Percentiles rank a stretch among this genome's conserved stretches.
phyloP scores from a whole-genome alignment of 2,329 filamentous ascomycete genomes.

The Fusarium avenaceum region DNA sequence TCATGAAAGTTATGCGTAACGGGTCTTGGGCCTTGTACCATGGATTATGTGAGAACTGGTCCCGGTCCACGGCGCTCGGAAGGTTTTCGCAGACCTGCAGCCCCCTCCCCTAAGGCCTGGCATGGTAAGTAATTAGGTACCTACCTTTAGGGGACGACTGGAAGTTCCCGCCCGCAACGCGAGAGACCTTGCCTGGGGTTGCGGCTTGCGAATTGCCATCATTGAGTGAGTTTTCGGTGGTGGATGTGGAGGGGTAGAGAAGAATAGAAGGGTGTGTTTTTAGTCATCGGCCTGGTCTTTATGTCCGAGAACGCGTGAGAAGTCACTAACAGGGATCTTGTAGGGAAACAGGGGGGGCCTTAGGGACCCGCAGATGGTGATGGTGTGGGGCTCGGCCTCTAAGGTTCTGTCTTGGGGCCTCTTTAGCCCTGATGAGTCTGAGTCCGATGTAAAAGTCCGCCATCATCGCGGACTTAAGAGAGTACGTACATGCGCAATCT shows the following conservation, averaged over 20 bases:
- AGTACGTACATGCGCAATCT: slow-evolving; percentile 13
- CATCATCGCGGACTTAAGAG: slow-evolving; percentile 38
- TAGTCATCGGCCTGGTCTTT: slow-evolving; percentile 56
- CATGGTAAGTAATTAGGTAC: too few relatives aligned
- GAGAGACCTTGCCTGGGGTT: background rate
- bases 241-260: background rate
- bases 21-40: slow-evolving; percentile 6
- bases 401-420: background rate
- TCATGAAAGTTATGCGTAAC: slow-evolving; percentile 36
- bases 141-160: too few relatives aligned
- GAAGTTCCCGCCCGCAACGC: too few relatives aligned
- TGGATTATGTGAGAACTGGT: slow-evolving; percentile 49
- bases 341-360: slow-evolving; percentile 25
- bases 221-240: background rate
- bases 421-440: slow-evolving; percentile 9
- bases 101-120: background rate
- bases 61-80: slow-evolving; percentile 43
- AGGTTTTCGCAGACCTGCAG: slow-evolving; percentile 40
- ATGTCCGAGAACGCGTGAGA: slow-evolving; percentile 57
- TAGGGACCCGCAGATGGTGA: slow-evolving; percentile 24
- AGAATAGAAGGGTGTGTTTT: slow-evolving; percentile 32
- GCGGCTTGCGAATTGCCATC: background rate
- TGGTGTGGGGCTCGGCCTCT: slow-evolving; percentile 38
- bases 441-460: slow-evolving; percentile 36
- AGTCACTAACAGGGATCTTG: background rate